Conservation (phyloP, 306 rosid genomes). For the Argentina anserina region DNA sequence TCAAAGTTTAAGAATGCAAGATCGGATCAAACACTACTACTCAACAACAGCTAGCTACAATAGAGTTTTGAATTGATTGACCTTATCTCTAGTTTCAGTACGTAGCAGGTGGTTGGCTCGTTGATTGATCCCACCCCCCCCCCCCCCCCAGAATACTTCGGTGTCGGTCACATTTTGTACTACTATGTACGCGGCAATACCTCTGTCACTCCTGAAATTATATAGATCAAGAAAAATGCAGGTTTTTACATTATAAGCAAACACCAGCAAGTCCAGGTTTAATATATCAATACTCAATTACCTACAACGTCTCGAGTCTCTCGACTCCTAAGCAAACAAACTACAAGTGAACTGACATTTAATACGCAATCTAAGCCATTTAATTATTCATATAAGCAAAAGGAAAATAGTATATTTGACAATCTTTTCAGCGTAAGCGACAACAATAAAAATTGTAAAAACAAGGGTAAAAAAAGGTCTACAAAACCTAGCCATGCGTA, state of each 20-base stretch:
- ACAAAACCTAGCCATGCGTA: no score
- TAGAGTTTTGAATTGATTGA: slow-evolving; percentile 11
- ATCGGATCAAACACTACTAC: slow-evolving; percentile 23
- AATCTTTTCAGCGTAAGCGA: no score
- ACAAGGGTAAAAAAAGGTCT: no score
- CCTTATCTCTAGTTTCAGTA: slow-evolving; percentile 15
- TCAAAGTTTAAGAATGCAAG: slow-evolving; percentile 14
- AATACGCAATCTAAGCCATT: no score
- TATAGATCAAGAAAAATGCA: neutral
- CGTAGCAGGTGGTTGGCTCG: neutral
- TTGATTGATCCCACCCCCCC: slow-evolving; percentile 4
- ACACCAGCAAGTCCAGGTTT: neutral
- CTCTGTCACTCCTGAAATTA: neutral
- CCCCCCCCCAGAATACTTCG: neutral
- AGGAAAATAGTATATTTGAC: no score
- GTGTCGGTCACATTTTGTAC: slow-evolving; percentile 7
- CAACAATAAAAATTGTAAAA: no score
- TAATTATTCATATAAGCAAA: no score
- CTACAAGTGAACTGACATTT: no score
- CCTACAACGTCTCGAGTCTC: no score
- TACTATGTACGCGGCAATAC: slow-evolving; percentile 19
- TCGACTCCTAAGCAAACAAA: no score
- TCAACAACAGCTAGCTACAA: neutral
- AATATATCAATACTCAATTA: neutral
- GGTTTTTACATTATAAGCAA: neutral